phyloP scores from a whole-genome alignment of 768 basidiomycete genomes.

The Cyathus striatus region DNA sequence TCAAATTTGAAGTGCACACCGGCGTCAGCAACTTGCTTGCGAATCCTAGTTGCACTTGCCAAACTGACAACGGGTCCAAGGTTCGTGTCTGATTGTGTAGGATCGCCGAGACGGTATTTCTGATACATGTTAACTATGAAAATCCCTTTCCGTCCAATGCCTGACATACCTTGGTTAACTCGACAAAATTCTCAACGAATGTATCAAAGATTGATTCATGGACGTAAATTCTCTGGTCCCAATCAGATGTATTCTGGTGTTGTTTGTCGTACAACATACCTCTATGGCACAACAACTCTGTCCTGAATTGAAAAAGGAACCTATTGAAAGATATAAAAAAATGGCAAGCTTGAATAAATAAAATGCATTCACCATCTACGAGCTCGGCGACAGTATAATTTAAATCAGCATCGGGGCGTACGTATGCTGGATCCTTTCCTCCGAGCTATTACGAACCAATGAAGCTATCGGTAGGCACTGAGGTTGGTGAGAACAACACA shows the following conservation, averaged over 20 bases:
- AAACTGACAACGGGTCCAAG: slow-evolving; percentile 93
- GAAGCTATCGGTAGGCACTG: not conserved
- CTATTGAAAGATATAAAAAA: slow-evolving; percentile 26
- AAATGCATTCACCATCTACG: slow-evolving; percentile 71
- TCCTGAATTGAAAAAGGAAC: slow-evolving; percentile 94
- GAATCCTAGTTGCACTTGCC: slow-evolving; percentile 78
- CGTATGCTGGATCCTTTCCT: slow-evolving; percentile 97
- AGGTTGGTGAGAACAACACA: slow-evolving; percentile 17
- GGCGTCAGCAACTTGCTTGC: slow-evolving; percentile 84
- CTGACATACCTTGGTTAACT: slow-evolving; percentile 59
- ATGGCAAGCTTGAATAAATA: not conserved
- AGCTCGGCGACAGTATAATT: slow-evolving; percentile 80
- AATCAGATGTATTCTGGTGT: too few species aligned
- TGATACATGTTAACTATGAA: slow-evolving; percentile 17
- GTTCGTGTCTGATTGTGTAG: slow-evolving; percentile 64
- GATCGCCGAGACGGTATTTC: slow-evolving; percentile 86
- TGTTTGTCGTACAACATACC: too few species aligned
- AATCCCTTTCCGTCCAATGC: not conserved
- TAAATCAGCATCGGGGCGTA: slow-evolving; percentile 80
- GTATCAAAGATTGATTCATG: slow-evolving; percentile 77
- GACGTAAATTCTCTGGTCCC: slow-evolving; percentile 88
- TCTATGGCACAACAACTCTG: slow-evolving; percentile 96
- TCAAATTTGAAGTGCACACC: slow-evolving; percentile 33
- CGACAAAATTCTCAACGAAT: slow-evolving; percentile 73
- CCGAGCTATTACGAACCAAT: slow-evolving; percentile 55